Evolutionary conservation across 345 rosid species (phyloP).

Genomic region (Euphorbia lathyris): DNA sequence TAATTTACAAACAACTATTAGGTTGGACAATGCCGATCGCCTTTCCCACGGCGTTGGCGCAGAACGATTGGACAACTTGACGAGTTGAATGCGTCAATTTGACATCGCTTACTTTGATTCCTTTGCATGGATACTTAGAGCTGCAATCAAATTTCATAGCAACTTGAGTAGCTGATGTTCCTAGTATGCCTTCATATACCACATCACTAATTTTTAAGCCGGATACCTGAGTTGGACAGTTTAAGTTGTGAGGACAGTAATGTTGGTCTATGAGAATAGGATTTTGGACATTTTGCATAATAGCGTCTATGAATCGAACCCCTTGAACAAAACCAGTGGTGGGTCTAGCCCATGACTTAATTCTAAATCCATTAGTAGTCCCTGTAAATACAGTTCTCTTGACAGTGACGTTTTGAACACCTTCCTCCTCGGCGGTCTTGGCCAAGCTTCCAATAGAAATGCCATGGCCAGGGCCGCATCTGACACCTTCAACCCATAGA

Average conservation of each 20-base stretch:
- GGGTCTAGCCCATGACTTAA: constrained; percentile 66
- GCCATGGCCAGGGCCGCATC: constrained; percentile 6
- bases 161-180: constrained; percentile 36
- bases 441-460: constrained; percentile 53
- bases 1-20: neutral
- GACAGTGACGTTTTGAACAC: constrained; percentile 52
- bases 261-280: constrained; percentile 61
- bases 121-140: constrained; percentile 26
- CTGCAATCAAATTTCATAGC: constrained; percentile 44
- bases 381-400: constrained; percentile 32
- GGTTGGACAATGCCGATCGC: constrained; percentile 8
- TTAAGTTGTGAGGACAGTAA: constrained; percentile 49
- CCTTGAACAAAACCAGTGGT: constrained; percentile 52
- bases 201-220: constrained; percentile 38
- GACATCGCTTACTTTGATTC: constrained; percentile 10
- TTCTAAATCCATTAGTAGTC: constrained; percentile 54
- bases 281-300: constrained; percentile 39
- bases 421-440: constrained; percentile 39
- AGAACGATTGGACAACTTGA: constrained; percentile 28
- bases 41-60: constrained; percentile 28
- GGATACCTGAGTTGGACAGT: constrained; percentile 42
- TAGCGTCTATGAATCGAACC: constrained; percentile 35
- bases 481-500: neutral
- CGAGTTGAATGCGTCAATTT: constrained; percentile 23
- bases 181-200: constrained; percentile 30